A percentile compares a stretch with the other conserved stretches of the same genome.
phyloP scores from a whole-genome alignment of 2,329 filamentous ascomycete species.

The Beauveria rudraprayagi region DNA sequence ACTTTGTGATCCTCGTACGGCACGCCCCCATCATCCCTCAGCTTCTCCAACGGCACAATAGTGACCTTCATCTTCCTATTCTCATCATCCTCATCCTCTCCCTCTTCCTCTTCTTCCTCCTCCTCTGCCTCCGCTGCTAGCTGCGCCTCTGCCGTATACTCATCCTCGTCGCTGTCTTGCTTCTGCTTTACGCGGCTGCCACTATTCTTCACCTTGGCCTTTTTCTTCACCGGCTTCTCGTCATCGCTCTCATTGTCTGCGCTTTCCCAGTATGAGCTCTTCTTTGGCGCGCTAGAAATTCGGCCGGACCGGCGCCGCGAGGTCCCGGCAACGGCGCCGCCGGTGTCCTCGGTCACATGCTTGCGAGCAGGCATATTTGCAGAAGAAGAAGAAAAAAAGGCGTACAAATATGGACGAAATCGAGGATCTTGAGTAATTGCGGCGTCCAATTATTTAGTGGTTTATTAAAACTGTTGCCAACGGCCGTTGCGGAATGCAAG shows the following conservation, averaged over 20 bases:
- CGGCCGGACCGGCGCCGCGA: constrained; percentile 41
- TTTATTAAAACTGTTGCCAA: background rate
- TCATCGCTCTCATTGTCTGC: constrained; percentile 20
- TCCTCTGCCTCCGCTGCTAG: background rate
- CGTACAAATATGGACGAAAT: background rate
- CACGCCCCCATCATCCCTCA: constrained; percentile 26
- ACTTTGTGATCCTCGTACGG: constrained; percentile 44
- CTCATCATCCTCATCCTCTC: constrained; percentile 28
- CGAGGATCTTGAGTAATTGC: background rate
- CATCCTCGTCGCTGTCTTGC: constrained; percentile 17
- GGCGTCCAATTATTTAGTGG: too few species aligned
- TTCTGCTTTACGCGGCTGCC: constrained; percentile 13
- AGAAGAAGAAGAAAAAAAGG: too few species aligned
- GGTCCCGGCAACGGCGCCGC: constrained; percentile 14
- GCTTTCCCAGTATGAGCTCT: constrained; percentile 44
- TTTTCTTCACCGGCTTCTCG: constrained; percentile 20
- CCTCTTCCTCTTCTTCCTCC: constrained; percentile 17
- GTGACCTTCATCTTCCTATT: constrained; percentile 26
- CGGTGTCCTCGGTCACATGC: constrained; percentile 24
- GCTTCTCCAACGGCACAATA: constrained; percentile 28
- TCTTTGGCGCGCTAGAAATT: constrained; percentile 36
- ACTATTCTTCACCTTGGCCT: constrained; percentile 14
- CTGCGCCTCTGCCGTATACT: constrained; percentile 16
- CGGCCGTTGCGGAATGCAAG: background rate
- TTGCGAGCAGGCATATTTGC: constrained; percentile 32